phyloP scores from a whole-genome alignment of 2,329 filamentous ascomycete genomes.

The Colletotrichum somersetense region DNA sequence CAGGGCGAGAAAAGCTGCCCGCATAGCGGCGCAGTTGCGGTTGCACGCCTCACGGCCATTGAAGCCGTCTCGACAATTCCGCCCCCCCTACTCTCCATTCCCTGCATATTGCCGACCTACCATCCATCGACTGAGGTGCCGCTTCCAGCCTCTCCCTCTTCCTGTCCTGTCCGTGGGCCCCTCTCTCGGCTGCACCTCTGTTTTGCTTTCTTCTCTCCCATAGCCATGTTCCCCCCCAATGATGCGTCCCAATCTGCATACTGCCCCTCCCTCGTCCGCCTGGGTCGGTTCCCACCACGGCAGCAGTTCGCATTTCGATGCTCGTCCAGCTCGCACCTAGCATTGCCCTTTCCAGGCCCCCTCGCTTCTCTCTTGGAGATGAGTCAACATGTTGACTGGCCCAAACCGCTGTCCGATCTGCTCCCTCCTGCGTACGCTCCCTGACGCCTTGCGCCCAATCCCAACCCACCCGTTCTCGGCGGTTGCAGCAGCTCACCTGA shows the following conservation, averaged over 20 bases:
- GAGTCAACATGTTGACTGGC: slow-evolving; percentile 45
- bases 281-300: slow-evolving; percentile 25
- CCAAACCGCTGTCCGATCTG: slow-evolving; percentile 42
- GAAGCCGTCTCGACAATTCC: slow-evolving; percentile 25
- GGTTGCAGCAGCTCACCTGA: slow-evolving; percentile 46
- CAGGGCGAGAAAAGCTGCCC: slow-evolving; percentile 49
- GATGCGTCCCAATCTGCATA: slow-evolving; percentile 31
- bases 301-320: slow-evolving; percentile 31
- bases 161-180: slow-evolving; percentile 3
- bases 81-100: slow-evolving; percentile 20
- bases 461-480: slow-evolving; percentile 42
- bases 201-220: slow-evolving; percentile 21
- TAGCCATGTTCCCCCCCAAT: background rate
- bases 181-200: slow-evolving; percentile 25
- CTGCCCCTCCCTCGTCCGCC: slow-evolving; percentile 9
- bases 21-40: slow-evolving; percentile 60
- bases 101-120: slow-evolving; percentile 24
- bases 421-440: slow-evolving; percentile 44
- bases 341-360: slow-evolving; percentile 9
- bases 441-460: slow-evolving; percentile 43
- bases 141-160: slow-evolving; percentile 13
- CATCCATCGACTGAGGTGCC: slow-evolving; percentile 19
- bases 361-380: slow-evolving; percentile 23
- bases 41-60: slow-evolving; percentile 43
- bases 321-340: slow-evolving; percentile 7